Evolutionary conservation across 768 basidiomycete species (phyloP), one percentile per base, ranked within the genome.

Genomic region (Pisolithus albus): DNA sequence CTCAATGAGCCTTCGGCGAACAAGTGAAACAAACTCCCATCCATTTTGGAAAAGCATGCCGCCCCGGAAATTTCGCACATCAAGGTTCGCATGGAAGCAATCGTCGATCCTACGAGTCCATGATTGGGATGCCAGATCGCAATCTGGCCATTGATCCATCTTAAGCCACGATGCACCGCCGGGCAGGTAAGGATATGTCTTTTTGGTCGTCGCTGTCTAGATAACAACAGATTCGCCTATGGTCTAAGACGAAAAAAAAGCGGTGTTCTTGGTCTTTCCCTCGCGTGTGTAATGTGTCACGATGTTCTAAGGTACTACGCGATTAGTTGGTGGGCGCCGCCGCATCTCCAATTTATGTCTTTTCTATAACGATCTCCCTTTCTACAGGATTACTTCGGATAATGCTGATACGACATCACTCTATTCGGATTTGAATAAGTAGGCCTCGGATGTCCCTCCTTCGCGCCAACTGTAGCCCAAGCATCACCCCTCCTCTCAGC

Each of bases 221-320:
- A 46, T 46, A 46, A 32, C 13, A 56, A 46, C 50, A 5, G 11
- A 30, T 24, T 53, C 16, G 47, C 51, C 55, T 50, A 54, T 7
- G 26, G 26, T 26, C 70, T 56, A 58, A 52, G 49, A 53, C 55
- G 32, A 53, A 49, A 62, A 23, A 23, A 30, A 49, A 49, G 47
- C 56, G 65, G 61, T 67, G 63, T 58, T 67, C 49, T 59, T 60
- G 65, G 58, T 54, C 64, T 38, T 38, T 55, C 59, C 18, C 48
- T 52, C 65, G 57, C 63, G 63, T 60, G 63, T 65, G 56, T 45
- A 56, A 56, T 57, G 62, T 67, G 56, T 62, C 59, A 65, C 67
- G 63, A 61, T 59, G 45, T 40, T 48, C 57, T 26, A 54, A 62
- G 52, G 55, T 32, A 63, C 59, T 63, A 30, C 18, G 63, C 64